These are phyloP conservation scores for Acanthamoeba lenticulata DNA, from an alignment of 208 protist species.

Conservation along the genomic window DNA sequence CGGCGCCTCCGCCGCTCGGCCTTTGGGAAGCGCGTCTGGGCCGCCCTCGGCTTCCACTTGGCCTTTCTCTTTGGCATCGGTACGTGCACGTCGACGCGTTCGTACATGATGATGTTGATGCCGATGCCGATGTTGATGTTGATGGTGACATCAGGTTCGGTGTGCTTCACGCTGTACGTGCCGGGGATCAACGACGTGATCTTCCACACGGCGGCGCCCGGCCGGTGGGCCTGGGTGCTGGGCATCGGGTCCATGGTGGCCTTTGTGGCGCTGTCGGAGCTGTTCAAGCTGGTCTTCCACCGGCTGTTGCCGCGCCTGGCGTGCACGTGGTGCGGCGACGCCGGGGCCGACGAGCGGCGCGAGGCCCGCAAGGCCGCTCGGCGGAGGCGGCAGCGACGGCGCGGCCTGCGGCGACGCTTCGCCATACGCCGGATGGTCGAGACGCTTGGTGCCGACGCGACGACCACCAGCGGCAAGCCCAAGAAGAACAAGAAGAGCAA, in stretches of 20 bases:
- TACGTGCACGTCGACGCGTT: not conserved
- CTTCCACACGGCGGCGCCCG: not conserved
- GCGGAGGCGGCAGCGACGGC: not conserved
- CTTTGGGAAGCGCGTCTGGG: slow-evolving; percentile 32
- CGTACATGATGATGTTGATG: not conserved
- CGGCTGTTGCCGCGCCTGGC: not conserved
- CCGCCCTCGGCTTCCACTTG: slow-evolving; percentile 40
- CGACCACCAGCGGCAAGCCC: not conserved
- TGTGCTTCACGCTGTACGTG: slow-evolving; percentile 52
- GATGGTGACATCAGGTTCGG: no score
- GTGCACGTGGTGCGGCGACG: not conserved
- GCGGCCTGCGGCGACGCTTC: not conserved
- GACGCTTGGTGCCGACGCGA: no score
- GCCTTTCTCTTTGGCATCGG: slow-evolving; percentile 60
- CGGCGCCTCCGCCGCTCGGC: not conserved
- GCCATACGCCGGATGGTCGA: not conserved
- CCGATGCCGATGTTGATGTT: no score
- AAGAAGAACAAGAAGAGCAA: no score
- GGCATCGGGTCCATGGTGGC: not conserved
- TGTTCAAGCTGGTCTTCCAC: slow-evolving; percentile 48
- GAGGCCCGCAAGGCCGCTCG: not conserved
- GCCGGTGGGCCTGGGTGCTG: slow-evolving; percentile 33
- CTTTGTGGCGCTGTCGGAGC: not conserved
- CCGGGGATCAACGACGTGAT: slow-evolving; percentile 17
- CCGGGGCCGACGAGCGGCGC: not conserved